Evolutionary conservation across 2,329 filamentous ascomycete genomes (phyloP).

Genomic region (Fusarium duplospermum): DNA sequence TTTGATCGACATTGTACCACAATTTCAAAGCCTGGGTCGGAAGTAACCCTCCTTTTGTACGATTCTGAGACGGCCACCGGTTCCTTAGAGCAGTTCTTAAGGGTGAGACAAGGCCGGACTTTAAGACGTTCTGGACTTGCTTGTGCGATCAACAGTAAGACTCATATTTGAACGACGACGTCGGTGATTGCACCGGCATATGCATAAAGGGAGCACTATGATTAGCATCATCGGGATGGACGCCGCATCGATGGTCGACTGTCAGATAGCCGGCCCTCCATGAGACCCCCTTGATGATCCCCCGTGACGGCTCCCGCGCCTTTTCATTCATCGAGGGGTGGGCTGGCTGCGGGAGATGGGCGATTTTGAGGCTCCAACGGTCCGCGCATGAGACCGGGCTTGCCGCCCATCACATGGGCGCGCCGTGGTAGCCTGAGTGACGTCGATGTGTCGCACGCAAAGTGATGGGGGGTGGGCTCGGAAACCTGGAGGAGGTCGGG

Average conservation of each 20-base stretch:
- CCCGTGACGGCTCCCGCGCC: neutral
- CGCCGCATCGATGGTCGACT: neutral
- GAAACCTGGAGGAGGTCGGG: neutral
- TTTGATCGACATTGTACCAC: neutral
- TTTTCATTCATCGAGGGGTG: neutral
- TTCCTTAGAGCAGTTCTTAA: conserved; percentile 5
- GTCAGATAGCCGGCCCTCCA: neutral
- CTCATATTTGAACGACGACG: neutral
- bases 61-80: neutral
- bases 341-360: neutral
- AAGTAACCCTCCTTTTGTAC: conserved; percentile 14
- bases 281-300: neutral
- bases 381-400: conserved; percentile 27
- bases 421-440: conserved; percentile 28
- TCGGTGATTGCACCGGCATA: neutral
- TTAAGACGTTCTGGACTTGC: conserved; percentile 4
- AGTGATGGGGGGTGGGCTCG: conserved; percentile 13
- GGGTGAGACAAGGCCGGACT: conserved; percentile 24
- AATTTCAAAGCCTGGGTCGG: conserved; percentile 5
- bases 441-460: conserved; percentile 29
- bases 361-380: conserved; percentile 16
- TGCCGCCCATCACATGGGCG: conserved; percentile 37
- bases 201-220: neutral
- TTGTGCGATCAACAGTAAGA: conserved; percentile 8
- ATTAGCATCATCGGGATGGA: neutral